Evolutionary conservation across 2,329 filamentous ascomycete genomes (phyloP), one percentile per base, ranked within the genome.

Genomic region (Aureobasidium sp.): DNA sequence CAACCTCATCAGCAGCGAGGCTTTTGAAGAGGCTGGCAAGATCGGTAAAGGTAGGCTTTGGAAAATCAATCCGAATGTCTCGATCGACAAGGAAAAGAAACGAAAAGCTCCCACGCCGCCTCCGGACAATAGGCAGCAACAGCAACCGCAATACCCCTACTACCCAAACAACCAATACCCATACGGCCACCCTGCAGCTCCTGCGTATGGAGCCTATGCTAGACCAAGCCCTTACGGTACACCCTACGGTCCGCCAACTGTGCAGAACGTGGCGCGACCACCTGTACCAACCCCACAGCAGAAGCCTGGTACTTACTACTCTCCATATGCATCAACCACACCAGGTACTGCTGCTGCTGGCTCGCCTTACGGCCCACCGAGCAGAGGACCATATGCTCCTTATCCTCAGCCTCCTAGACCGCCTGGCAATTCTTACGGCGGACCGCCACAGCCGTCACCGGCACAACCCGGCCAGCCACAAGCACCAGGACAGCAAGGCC

Each of bases 1-100:
- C 69, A 87, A 87, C 62, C 75, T 87, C 71, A 74, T 82, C 68
- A 74, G 86, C 75, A 75, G 82, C 72, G 69, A 82, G 73, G 75
- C 78, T 72, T 86, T 86, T 67, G 79, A 81, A 69, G 84, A 85
- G 67, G 82, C 81, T 16, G 83, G 85, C 65, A 81, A 78, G 63
- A 77, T 69, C 69, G 84, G 84, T 59, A 86, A 86, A 71, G 84
- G 84, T 49, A 85, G 81, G 75, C 80, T 83, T 55, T 87, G 84
- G 84, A 79, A 81, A 60, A 79, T 86, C 66, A 81, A 84, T 49
- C 79, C 81, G 27, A 80, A 81, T 11, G 78, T 82, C 5, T 83
- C 82, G 3, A 82, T 86, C 45, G 83, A 85, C 65, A 84, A 83
- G 65, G 75, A 77, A 52, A 71, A 73, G 42, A 83, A 82, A 71